Evolutionary conservation across 139 green algal species (phyloP).

Genomic region (Tetradesmus obliquus): DNA sequence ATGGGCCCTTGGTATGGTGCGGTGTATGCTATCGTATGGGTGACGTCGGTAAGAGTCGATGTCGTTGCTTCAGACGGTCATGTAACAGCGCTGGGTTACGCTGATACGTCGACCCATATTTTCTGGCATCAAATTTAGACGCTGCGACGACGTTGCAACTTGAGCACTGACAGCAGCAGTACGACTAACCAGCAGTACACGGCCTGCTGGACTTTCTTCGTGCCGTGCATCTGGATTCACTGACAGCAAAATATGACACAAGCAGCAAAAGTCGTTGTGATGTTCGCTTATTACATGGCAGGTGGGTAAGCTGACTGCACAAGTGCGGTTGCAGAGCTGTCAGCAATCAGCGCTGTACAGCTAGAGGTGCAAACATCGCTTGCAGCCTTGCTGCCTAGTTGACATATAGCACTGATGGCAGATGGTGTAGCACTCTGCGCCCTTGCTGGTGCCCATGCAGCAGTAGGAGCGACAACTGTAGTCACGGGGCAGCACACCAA

Average conservation of each 20-base stretch:
- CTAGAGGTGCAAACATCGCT: no score
- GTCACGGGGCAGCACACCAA: not conserved
- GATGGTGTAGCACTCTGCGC: not conserved
- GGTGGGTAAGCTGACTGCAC: not conserved
- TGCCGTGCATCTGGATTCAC: no score
- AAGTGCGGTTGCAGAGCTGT: no score
- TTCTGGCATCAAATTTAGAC: no score
- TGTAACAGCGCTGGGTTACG: no score
- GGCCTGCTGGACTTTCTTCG: no score
- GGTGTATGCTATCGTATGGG: not conserved
- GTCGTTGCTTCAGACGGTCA: not conserved
- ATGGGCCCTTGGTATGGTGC: no score
- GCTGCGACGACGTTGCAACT: no score
- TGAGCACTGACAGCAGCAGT: not conserved
- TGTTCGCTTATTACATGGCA: not conserved
- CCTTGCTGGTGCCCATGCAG: not conserved
- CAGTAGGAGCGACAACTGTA: not conserved
- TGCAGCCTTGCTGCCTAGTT: not conserved
- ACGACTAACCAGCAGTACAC: not conserved
- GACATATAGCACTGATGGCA: not conserved
- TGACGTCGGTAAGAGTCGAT: not conserved
- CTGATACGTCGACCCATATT: no score
- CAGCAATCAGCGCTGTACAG: no score
- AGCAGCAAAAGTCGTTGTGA: not conserved
- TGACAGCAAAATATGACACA: not conserved